Evolutionary conservation across 805 yeast species (phyloP).

Genomic region (Candida gorgasii): DNA sequence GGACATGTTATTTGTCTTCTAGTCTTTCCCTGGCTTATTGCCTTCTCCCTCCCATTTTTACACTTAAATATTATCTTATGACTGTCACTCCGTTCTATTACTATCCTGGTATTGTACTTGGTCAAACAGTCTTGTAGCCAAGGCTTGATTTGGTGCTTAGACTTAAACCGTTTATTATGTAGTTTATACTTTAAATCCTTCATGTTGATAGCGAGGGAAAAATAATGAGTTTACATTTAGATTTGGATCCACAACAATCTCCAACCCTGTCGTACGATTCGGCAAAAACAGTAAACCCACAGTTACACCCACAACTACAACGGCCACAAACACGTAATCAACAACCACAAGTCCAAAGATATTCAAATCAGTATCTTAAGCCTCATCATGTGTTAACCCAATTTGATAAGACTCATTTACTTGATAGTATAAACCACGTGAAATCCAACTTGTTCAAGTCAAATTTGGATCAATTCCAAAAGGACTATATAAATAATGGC

Average conservation of each 20-base stretch:
- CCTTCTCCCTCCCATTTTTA: constrained; percentile 29
- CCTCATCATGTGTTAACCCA: constrained; percentile 6
- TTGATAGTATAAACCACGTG: constrained; percentile 2
- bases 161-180: constrained; percentile 15
- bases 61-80: constrained; percentile 64
- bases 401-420: constrained; percentile 5
- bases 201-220: not conserved
- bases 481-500: constrained; percentile 11
- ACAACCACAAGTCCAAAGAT: not conserved
- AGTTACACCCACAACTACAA: not conserved
- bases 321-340: not conserved
- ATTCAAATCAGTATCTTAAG: not conserved
- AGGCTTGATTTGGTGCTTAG: constrained; percentile 56
- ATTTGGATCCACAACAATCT: not conserved
- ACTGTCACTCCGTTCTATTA: constrained; percentile 62
- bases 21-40: constrained; percentile 17
- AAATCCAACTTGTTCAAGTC: not conserved
- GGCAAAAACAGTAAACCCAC: not conserved
- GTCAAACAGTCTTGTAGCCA: constrained; percentile 45
- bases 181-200: constrained; percentile 9
- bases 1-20: constrained; percentile 50
- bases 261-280: not conserved
- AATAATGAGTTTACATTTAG: not conserved
- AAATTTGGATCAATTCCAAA: constrained; percentile 11
- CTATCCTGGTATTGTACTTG: constrained; percentile 51